These are phyloP conservation scores for Knoxia roxburghii DNA, from an alignment of 257 asterid species.

Conservation along the genomic window DNA sequence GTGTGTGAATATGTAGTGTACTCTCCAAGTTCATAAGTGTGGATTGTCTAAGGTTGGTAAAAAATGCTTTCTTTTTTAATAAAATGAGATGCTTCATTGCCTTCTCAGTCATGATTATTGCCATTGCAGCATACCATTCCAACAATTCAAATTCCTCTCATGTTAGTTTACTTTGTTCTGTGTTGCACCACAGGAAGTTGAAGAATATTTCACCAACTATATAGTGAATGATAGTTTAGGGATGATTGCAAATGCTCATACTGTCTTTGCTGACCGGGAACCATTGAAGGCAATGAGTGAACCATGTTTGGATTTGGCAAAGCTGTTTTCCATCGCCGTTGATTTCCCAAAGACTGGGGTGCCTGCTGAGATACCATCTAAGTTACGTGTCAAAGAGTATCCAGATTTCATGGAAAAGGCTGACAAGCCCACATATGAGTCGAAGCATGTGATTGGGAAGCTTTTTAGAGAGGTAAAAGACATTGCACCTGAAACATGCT, in stretches of 20 bases:
- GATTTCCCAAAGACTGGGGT: constrained; percentile 88
- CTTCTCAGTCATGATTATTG: not conserved
- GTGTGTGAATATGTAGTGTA: too few species aligned
- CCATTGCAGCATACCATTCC: not conserved
- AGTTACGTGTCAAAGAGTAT: constrained; percentile 62
- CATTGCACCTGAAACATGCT: constrained; percentile 35
- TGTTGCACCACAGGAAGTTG: constrained; percentile 53
- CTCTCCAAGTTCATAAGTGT: too few species aligned
- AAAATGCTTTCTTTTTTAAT: too few species aligned
- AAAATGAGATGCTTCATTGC: not conserved
- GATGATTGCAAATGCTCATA: constrained; percentile 68
- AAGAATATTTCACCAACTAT: constrained; percentile 79
- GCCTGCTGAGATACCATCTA: constrained; percentile 76
- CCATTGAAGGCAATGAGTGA: constrained; percentile 42
- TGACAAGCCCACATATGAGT: constrained; percentile 50
- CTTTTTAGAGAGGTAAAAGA: constrained; percentile 65
- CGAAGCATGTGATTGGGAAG: constrained; percentile 62
- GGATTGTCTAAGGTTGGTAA: too few species aligned
- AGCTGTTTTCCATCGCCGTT: constrained; percentile 66
- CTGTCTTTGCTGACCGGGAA: constrained; percentile 70
- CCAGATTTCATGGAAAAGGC: constrained; percentile 96
- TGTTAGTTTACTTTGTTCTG: not conserved
- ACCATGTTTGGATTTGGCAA: constrained; percentile 56
- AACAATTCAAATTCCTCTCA: not conserved
- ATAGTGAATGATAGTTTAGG: constrained; percentile 82